These are phyloP conservation scores for Botrytis byssoidea DNA, from an alignment of 2,329 filamentous ascomycete genomes.

Conservation along the genomic window DNA sequence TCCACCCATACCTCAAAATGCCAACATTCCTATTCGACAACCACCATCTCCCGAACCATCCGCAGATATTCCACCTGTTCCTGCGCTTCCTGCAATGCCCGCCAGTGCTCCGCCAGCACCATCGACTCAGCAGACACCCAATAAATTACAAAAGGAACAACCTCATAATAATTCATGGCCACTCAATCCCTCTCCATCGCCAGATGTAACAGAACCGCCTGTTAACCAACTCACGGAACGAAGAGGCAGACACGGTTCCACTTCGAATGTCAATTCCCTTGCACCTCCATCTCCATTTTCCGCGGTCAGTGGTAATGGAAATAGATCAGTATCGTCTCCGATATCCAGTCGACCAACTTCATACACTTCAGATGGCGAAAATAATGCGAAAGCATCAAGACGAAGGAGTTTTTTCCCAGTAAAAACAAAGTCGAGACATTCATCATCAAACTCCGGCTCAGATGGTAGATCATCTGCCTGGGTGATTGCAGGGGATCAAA, in stretches of 20 bases:
- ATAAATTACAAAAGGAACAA: conserved; percentile 16
- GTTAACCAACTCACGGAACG: neutral
- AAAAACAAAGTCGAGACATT: conserved; percentile 11
- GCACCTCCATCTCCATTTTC: conserved; percentile 14
- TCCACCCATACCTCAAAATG: conserved; percentile 6
- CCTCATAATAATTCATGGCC: neutral
- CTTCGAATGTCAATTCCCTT: conserved; percentile 18
- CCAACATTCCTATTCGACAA: neutral
- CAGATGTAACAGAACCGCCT: conserved; percentile 3
- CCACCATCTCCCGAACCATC: neutral
- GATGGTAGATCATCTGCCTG: conserved; percentile 20
- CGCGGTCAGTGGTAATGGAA: neutral
- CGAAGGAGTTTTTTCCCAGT: conserved; percentile 19
- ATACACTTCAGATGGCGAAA: conserved; percentile 17
- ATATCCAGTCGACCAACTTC: conserved; percentile 17
- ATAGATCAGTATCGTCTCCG: conserved; percentile 20
- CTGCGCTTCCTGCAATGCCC: conserved; percentile 5
- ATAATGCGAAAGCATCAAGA: neutral
- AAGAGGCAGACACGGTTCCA: conserved; percentile 16
- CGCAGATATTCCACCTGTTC: conserved; percentile 4
- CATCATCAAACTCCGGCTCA: conserved; percentile 5
- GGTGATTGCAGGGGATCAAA: conserved; percentile 17
- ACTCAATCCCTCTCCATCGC: neutral
- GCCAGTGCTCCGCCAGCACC: conserved; percentile 1
- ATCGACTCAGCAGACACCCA: neutral